Percentiles rank a stretch among this genome's conserved stretches.
Evolutionary conservation across 805 yeast genomes (phyloP).

Genomic region (Kodamaea kaohsiungensis): DNA sequence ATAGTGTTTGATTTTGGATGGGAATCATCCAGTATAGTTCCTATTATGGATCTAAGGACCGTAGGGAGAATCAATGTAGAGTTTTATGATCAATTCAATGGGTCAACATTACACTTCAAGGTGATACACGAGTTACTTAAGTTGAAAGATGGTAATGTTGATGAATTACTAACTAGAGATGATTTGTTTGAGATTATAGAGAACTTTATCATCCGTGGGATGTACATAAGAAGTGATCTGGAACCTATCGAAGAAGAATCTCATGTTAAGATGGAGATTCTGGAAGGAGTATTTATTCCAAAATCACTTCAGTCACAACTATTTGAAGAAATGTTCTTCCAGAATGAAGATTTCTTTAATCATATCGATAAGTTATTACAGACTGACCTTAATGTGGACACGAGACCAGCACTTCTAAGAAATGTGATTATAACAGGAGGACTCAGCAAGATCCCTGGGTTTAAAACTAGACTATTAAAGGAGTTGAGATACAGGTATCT

Average conservation of each 20-base stretch:
- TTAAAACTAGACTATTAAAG: slow-evolving; percentile 18
- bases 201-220: slow-evolving; percentile 12
- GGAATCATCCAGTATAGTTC: slow-evolving; percentile 19
- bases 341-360: slow-evolving; percentile 8
- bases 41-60: slow-evolving; percentile 27
- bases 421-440: slow-evolving; percentile 29
- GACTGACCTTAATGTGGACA: slow-evolving; percentile 20
- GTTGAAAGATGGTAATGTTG: slow-evolving; percentile 11
- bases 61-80: background rate
- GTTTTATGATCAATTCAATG: slow-evolving; percentile 11
- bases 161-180: slow-evolving; percentile 9
- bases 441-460: slow-evolving; percentile 23
- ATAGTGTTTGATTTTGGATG: slow-evolving; percentile 33
- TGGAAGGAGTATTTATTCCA: slow-evolving; percentile 14
- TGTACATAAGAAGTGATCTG: background rate
- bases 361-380: slow-evolving; percentile 11
- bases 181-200: slow-evolving; percentile 20
- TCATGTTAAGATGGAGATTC: slow-evolving; percentile 12
- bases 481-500: slow-evolving; percentile 9
- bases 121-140: slow-evolving; percentile 15
- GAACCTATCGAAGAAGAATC: background rate
- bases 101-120: slow-evolving; percentile 21
- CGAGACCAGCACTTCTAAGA: slow-evolving; percentile 15
- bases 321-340: slow-evolving; percentile 12
- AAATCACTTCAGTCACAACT: slow-evolving; percentile 15